Percentiles rank a stretch among this genome's conserved stretches.
These are phyloP conservation scores for Sextonia rubra DNA, from an alignment of 164 flowering plant genomes.

Conservation along the genomic window DNA sequence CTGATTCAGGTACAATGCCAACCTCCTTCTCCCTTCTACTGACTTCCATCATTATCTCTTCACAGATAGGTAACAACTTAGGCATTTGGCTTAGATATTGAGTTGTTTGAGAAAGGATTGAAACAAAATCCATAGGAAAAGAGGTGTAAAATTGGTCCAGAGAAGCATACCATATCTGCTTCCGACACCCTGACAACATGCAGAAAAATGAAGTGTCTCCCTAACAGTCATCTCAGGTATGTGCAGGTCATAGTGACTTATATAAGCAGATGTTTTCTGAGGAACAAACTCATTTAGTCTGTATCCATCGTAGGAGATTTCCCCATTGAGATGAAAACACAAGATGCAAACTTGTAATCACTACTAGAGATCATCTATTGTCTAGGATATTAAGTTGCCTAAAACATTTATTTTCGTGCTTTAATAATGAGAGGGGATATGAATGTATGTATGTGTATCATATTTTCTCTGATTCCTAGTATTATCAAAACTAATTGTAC, in stretches of 20 bases:
- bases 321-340: constrained; percentile 39
- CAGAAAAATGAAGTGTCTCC: constrained; percentile 65
- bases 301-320: constrained; percentile 53
- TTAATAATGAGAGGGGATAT: too few species aligned
- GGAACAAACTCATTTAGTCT: constrained; percentile 52
- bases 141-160: neutral
- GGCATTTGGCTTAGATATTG: neutral
- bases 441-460: too few species aligned
- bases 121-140: neutral
- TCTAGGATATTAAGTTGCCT: too few species aligned
- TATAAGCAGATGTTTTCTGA: constrained; percentile 58
- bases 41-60: constrained; percentile 59
- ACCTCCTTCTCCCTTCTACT: constrained; percentile 54
- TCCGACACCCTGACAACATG: constrained; percentile 60
- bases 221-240: constrained; percentile 68
- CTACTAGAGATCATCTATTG: too few species aligned
- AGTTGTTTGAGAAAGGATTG: neutral
- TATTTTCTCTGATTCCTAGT: too few species aligned
- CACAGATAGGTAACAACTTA: neutral
- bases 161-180: constrained; percentile 35
- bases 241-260: constrained; percentile 56
- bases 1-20: constrained; percentile 68
- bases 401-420: too few species aligned
- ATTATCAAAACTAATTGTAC: too few species aligned
- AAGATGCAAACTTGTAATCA: neutral